phyloP scores from a whole-genome alignment of 192 early-diverging fungal genomes.

The Coemansia sp. region DNA sequence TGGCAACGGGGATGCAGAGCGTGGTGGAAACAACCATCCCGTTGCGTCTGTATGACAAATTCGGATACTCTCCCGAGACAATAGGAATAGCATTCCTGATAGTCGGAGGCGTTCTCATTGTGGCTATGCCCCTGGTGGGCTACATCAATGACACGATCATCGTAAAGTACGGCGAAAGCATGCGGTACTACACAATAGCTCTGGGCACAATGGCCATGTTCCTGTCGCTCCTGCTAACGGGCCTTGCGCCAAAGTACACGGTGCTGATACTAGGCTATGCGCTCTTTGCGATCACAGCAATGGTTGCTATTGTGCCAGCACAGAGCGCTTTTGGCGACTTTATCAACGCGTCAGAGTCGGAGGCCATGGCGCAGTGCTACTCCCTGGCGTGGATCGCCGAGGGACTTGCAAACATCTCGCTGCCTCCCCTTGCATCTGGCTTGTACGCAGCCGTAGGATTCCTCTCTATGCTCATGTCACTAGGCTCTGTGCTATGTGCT shows the following conservation, averaged over 20 bases:
- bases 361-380: slow-evolving; percentile 52
- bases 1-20: slow-evolving; percentile 47
- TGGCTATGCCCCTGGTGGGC: slow-evolving; percentile 48
- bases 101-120: slow-evolving; percentile 41
- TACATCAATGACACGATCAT: slow-evolving; percentile 30
- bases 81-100: slow-evolving; percentile 49
- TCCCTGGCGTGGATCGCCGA: slow-evolving; percentile 50
- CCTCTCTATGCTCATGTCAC: slow-evolving; percentile 35
- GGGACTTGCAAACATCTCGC: slow-evolving; percentile 43
- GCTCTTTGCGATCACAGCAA: slow-evolving; percentile 42
- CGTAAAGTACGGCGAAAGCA: slow-evolving; percentile 27
- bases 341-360: slow-evolving; percentile 36
- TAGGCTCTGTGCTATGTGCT: slow-evolving; percentile 36
- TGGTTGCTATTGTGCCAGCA: slow-evolving; percentile 48
- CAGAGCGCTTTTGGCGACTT: slow-evolving; percentile 55
- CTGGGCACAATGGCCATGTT: slow-evolving; percentile 20
- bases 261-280: slow-evolving; percentile 44
- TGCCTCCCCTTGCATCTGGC: slow-evolving; percentile 37
- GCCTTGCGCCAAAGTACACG: slow-evolving; percentile 28
- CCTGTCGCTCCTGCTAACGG: slow-evolving; percentile 26
- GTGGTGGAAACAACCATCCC: slow-evolving; percentile 48
- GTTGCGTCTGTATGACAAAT: slow-evolving; percentile 41
- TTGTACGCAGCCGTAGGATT: slow-evolving; percentile 34
- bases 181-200: slow-evolving; percentile 50
- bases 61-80: slow-evolving; percentile 38